These are phyloP conservation scores for Gilbertella persicaria DNA, from an alignment of 371 early-diverging fungal genomes.

Conservation along the genomic window DNA sequence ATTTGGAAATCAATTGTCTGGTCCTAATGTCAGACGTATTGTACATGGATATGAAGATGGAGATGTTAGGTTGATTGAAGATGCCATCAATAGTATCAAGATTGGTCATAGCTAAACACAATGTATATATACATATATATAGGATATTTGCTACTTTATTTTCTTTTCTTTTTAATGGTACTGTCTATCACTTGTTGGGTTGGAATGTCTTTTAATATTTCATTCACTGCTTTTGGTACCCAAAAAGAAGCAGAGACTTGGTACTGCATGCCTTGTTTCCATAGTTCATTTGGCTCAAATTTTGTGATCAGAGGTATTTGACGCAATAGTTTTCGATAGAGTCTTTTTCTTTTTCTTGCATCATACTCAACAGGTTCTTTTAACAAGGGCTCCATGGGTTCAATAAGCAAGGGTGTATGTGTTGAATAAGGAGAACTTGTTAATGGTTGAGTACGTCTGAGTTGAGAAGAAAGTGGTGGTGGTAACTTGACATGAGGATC, in stretches of 20 bases:
- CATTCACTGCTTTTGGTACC: background rate
- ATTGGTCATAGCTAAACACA: background rate
- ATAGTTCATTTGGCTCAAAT: background rate
- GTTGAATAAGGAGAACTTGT: background rate
- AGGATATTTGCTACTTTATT: too few species aligned
- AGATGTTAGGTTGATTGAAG: conserved; percentile 43
- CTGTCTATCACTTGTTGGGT: background rate
- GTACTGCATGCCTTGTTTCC: background rate
- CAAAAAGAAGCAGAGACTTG: background rate
- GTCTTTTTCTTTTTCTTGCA: background rate
- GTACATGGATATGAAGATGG: conserved; percentile 47
- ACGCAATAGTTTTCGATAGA: background rate
- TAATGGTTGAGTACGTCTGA: background rate
- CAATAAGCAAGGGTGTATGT: background rate
- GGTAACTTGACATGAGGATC: background rate
- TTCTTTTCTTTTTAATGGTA: background rate
- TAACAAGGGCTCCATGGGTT: too few species aligned
- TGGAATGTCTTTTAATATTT: background rate
- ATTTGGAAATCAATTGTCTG: conserved; percentile 3
- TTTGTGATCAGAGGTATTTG: background rate
- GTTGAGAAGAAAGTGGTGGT: background rate
- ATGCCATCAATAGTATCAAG: conserved; percentile 28
- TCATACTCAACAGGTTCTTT: too few species aligned
- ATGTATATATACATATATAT: too few species aligned
- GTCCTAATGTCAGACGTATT: conserved; percentile 20